Conservation (phyloP, 345 rosid species). For the Sonneratia alba region DNA sequence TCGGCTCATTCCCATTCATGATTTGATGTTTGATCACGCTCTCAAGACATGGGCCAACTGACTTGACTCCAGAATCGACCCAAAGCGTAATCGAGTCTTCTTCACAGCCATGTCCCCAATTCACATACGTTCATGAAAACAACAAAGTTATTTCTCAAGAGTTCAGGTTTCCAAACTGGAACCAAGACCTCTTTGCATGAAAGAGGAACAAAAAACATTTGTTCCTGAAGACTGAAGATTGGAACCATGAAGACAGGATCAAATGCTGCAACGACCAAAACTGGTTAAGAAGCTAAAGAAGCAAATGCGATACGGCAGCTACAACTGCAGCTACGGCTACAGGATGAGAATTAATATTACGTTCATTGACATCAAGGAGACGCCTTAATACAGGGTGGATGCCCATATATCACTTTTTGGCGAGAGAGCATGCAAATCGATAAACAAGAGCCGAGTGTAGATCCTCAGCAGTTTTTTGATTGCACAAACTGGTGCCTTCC, state of each 20-base stretch:
- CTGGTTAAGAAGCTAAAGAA: constrained; percentile 6
- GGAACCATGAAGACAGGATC: constrained; percentile 12
- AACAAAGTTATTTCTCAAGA: not conserved
- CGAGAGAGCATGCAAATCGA: not conserved
- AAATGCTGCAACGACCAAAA: constrained; percentile 12
- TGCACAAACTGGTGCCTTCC: constrained; percentile 22
- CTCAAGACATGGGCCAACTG: constrained; percentile 40
- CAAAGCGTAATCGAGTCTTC: constrained; percentile 31
- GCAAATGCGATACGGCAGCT: not conserved
- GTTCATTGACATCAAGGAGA: constrained; percentile 10
- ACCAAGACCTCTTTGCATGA: not conserved
- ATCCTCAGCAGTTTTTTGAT: constrained; percentile 7
- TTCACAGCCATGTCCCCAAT: constrained; percentile 35
- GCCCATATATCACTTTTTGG: constrained; percentile 11
- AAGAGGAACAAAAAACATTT: not conserved
- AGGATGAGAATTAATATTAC: constrained; percentile 9
- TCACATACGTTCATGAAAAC: constrained; percentile 18
- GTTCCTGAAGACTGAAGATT: constrained; percentile 6
- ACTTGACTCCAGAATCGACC: constrained; percentile 26
- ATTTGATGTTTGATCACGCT: not conserved
- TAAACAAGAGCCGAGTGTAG: constrained; percentile 1
- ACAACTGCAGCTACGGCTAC: constrained; percentile 1
- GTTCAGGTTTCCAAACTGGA: not conserved
- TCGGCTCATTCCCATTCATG: not conserved
- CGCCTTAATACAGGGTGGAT: constrained; percentile 11